A percentile compares a stretch with the other conserved stretches of the same genome.
Evolutionary conservation across 202 grass and related monocot genomes (phyloP).

Genomic region (Digitaria exilis): DNA sequence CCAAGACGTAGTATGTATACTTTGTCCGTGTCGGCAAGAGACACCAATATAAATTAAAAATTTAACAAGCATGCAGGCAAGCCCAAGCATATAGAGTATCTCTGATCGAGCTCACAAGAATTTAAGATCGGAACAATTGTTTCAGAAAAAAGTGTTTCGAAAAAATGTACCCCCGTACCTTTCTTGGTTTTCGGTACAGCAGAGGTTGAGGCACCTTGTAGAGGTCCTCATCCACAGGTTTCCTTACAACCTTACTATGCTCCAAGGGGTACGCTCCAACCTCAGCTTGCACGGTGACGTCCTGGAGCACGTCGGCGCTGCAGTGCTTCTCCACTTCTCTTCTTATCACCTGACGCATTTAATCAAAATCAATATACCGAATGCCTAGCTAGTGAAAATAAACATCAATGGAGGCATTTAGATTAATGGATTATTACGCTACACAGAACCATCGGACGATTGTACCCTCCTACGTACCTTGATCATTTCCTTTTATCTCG

Average conservation of each 20-base stretch:
- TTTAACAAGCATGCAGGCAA: neutral
- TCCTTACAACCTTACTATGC: neutral
- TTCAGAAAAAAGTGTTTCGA: neutral
- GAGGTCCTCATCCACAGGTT: slow-evolving; percentile 62
- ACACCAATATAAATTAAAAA: neutral
- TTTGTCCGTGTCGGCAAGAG: neutral
- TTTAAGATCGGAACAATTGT: neutral
- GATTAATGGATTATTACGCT: neutral
- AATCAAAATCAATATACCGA: neutral
- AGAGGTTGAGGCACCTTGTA: slow-evolving; percentile 70
- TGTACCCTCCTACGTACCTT: neutral
- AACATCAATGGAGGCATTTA: neutral
- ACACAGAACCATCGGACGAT: neutral
- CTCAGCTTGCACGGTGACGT: neutral
- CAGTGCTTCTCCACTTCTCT: slow-evolving; percentile 37
- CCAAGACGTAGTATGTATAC: too few relatives aligned
- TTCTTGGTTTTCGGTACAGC: slow-evolving; percentile 48
- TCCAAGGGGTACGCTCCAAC: slow-evolving; percentile 7
- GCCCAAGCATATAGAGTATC: too few relatives aligned
- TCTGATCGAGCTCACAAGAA: too few relatives aligned
- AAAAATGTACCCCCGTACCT: slow-evolving; percentile 15
- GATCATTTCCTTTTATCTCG: too few relatives aligned
- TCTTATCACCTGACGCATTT: slow-evolving; percentile 40
- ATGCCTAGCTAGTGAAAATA: neutral
- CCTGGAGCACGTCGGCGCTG: slow-evolving; percentile 4